Evolutionary conservation across 75 land plant species (phyloP), one percentile per base, ranked within the genome.

Genomic region (Cunninghamia lanceolata): DNA sequence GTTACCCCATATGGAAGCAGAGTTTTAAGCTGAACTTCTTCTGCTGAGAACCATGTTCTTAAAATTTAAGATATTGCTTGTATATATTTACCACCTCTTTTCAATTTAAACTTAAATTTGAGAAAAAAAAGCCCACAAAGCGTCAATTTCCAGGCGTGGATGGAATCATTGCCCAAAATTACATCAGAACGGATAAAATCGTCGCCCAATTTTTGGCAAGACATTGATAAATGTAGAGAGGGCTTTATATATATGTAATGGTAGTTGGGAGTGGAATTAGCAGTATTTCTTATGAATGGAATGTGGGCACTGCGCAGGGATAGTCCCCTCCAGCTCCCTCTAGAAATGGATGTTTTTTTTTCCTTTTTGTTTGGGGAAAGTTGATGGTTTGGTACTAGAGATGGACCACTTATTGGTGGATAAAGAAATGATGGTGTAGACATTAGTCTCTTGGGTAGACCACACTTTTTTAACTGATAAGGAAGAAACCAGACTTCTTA

Each of bases 321-420:
- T 7, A 17, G 39, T 17, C 80, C 42, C 13, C 52, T 11, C 52
- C 52, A 9, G 11, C 52, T 0, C 13, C 50, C 82, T n/a, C 75
- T 13, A 71, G 9, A 71, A 32, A 36, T 32, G 75, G 36, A 34
- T 9, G 11, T 71, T 10, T 71, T 21, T 71, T 71, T n/a, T n/a
- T n/a, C n/a, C n/a, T n/a, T n/a, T n/a, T n/a, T n/a, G n/a, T n/a
- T n/a, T 0, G 9, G 50, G 30, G 46, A 80, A 43, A 42, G 82
- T 28, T 42, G 50, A 43, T 45, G 32, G 82, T 28, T 50, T 45
- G 42, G 82, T 80, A 45, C 82, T 43, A 80, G 45, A 45, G 82
- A 43, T 43, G 82, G 82, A 80, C 75, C 75, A 73, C 75, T 73
- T 32, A 9, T 73, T 73, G n/a, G 82, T 19, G 11, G 82, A 45